Evolutionary conservation across 23 red algal genomes (phyloP), one percentile per base, ranked within the genome.

Genomic region (Gracilaria caudata): DNA sequence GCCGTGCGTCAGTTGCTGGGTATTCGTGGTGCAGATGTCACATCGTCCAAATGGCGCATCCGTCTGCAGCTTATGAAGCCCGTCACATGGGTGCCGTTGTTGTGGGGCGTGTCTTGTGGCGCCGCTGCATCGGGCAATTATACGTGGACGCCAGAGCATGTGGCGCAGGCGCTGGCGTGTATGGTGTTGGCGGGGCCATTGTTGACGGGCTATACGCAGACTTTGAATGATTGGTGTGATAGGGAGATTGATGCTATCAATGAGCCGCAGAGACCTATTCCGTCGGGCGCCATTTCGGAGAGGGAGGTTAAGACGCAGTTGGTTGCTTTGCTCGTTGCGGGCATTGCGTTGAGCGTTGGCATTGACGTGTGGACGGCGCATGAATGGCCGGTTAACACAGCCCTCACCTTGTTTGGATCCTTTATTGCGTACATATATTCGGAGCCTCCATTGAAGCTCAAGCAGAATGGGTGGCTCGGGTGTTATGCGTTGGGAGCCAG

Each of bases 41-140:
- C 68, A 60, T 81, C 77, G 9, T 72, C 76, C 54, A 92, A 90
- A 51, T 95, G 92, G 97, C 78, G 79, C 51, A 89, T 99, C 59
- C 93, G 94, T 0, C 72, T 99, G 35, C 97, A 99, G 93, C 85
- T 99, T 35, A 99, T 96, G 97, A 99, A 99, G 65, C 97, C 97
- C 20, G 93, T 99, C 60, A 99, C 97, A 0, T 99, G 97, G 97
- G 85, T 99, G 2, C 97, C 97, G 60, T 82, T 99, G 28, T 54
- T 99, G 32, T 99, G 97, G 97, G 97, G 97, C 21, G 97, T 99
- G 39, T 78, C 80, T 35, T 99, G 97, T 81, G 97, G 97, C 46
- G 97, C 97, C 25, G 93, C 92, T 51, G 97, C 97, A 21, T 99
- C 97, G 11, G 97, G 97, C 21, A 82, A 94, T 37, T 99, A 78